Evolutionary conservation across 2,329 filamentous ascomycete species (phyloP), one percentile per base, ranked within the genome.

Genomic region (Trichoderma arundinaceum): DNA sequence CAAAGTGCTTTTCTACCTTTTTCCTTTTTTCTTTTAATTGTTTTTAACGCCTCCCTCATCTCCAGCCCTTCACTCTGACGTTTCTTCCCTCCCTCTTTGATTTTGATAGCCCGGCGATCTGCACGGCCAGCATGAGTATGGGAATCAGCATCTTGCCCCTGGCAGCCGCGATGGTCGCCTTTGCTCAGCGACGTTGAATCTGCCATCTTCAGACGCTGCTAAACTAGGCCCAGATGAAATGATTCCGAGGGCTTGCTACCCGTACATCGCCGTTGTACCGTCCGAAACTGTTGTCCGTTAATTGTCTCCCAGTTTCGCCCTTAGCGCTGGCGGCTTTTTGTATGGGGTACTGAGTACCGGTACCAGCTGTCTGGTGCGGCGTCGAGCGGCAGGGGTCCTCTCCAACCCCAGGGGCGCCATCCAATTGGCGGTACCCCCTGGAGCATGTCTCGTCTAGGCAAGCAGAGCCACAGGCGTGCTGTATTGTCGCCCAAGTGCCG

Each of bases 361-460:
- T 66, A 53, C 64, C 64, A 66, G 56, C 64, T 54, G 41, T 51
- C 56, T 66, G 63, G 56, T 65, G 64, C 64, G 38, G 57, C 51
- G 39, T 66, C 52, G 35, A 44, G 17, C 48, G 52, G 39, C 56
- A 66, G 64, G 54, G 64, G 56, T 54, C 64, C 51, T 51, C 48
- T 58, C 48, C 56, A 66, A 33, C 13, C 41, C 49, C 64, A 66
- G 57, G 64, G 53, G 57, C 57, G 48, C 56, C 56, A 66, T 54
- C 64, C 64, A 66, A 66, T 66, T 66, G 64, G 64, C 64, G 57
- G 64, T 35, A 46, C 46, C 52, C 51, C 43, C 52, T 64, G 52
- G 51, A 57, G 62, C 51, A 57, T 64, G 62, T 64, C 64, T 66
- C 57, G 56, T 66, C 64, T 66, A 51, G 64, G 64, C 64, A 66